Evolutionary conservation across 2,329 filamentous ascomycete genomes (phyloP).

Genomic region (Fusarium siculi): DNA sequence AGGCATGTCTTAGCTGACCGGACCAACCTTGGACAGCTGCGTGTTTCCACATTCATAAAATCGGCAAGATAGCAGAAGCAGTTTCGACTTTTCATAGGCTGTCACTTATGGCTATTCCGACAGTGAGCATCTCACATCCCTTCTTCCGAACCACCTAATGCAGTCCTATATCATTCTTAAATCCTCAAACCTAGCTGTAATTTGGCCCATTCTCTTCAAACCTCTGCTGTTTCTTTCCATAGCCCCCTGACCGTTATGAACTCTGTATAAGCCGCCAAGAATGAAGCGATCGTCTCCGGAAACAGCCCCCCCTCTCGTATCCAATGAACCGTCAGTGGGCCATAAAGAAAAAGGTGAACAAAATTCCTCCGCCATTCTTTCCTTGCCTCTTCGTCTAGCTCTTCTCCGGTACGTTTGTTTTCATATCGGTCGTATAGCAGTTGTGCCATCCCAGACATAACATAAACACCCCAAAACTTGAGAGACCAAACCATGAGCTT

Average conservation of each 20-base stretch:
- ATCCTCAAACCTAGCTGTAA: neutral
- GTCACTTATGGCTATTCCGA: too few species aligned
- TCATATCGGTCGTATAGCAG: slow-evolving; percentile 6
- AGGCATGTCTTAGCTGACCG: neutral
- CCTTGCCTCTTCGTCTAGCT: neutral
- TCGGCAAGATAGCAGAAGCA: neutral
- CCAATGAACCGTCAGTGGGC: slow-evolving; percentile 27
- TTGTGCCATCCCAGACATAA: slow-evolving; percentile 19
- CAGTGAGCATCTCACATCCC: too few species aligned
- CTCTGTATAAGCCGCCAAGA: slow-evolving; percentile 24
- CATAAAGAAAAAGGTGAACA: slow-evolving; percentile 11
- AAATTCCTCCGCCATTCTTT: slow-evolving; percentile 19
- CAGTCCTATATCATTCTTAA: neutral
- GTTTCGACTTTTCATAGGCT: neutral
- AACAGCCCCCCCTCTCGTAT: slow-evolving; percentile 8
- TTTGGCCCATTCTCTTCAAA: fast-evolving
- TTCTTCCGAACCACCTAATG: fast-evolving
- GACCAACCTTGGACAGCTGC: neutral
- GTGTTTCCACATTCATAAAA: neutral
- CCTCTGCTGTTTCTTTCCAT: slow-evolving; percentile 13
- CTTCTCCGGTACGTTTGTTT: neutral
- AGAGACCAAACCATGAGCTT: slow-evolving; percentile 23
- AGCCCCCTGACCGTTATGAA: slow-evolving; percentile 17
- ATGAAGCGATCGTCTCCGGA: slow-evolving; percentile 13
- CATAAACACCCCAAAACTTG: slow-evolving; percentile 10